Evolutionary conservation across 371 early-diverging fungal genomes (phyloP).

Genomic region (Conidiobolus incongruus): DNA sequence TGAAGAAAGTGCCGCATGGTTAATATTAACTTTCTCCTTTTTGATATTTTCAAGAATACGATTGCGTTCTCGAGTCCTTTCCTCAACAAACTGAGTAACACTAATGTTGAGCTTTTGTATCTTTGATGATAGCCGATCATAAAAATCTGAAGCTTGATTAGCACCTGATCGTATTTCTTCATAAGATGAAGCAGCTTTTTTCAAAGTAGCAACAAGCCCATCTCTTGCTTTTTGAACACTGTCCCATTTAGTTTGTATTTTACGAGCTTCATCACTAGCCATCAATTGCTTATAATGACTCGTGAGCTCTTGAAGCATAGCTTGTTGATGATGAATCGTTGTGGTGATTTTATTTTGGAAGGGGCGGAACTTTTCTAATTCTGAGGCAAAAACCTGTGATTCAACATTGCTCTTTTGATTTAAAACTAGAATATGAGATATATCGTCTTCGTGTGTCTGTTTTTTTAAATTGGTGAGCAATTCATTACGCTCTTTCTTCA

Average conservation of each 20-base stretch:
- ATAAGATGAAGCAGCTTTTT: conserved; percentile 28
- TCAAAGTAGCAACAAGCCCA: conserved; percentile 24
- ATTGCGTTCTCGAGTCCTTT: too few relatives aligned
- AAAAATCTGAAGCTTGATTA: conserved; percentile 8
- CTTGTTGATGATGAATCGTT: conserved; percentile 50
- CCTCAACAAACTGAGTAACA: too few relatives aligned
- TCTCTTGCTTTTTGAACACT: conserved; percentile 31
- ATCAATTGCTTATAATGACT: conserved; percentile 46
- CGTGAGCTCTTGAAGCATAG: conserved; percentile 48
- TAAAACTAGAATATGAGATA: conserved; percentile 52
- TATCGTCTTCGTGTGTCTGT: conserved; percentile 70
- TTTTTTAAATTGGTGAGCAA: conserved; percentile 61
- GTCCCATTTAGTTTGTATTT: conserved; percentile 39
- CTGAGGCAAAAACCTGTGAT: conserved; percentile 63
- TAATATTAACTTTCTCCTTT: too few relatives aligned
- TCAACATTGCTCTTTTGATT: conserved; percentile 55
- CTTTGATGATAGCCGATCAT: too few relatives aligned
- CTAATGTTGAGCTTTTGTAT: too few relatives aligned
- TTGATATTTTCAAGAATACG: too few relatives aligned
- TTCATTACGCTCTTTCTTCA: conserved; percentile 54
- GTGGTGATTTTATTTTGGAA: conserved; percentile 47
- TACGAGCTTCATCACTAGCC: conserved; percentile 43
- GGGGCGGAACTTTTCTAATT: conserved; percentile 72
- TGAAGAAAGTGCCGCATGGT: too few relatives aligned
- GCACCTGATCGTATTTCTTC: conserved; percentile 39